Percentiles rank a stretch among this genome's conserved stretches.
Evolutionary conservation across 495 filamentous ascomycete genomes (phyloP).

Genomic region (Bombardia bombarda): DNA sequence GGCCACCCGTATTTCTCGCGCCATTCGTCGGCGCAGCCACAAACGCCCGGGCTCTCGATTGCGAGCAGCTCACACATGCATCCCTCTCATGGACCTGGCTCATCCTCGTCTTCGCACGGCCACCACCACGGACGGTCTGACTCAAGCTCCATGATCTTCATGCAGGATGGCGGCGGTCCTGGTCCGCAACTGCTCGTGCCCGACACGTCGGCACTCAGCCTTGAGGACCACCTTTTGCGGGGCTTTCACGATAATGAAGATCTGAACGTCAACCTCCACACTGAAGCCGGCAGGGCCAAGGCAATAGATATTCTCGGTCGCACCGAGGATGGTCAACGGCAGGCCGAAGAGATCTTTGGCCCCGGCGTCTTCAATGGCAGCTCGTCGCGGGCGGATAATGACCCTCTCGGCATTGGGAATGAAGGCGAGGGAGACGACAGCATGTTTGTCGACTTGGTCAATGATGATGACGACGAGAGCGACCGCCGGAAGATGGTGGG

Average conservation of each 20-base stretch:
- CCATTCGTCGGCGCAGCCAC: conserved; percentile 28
- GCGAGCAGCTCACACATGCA: conserved; percentile 25
- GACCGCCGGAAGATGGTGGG: conserved; percentile 8
- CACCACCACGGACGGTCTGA: conserved; percentile 22
- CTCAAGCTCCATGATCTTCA: conserved; percentile 18
- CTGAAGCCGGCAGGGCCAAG: conserved; percentile 22
- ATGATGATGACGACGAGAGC: conserved; percentile 39
- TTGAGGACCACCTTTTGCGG: conserved; percentile 34
- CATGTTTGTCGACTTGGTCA: conserved; percentile 47
- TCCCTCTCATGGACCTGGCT: conserved; percentile 12
- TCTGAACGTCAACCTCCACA: conserved; percentile 19
- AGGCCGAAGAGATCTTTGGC: conserved; percentile 34
- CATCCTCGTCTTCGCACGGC: conserved; percentile 19
- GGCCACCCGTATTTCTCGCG: conserved; percentile 30
- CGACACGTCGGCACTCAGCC: conserved; percentile 22
- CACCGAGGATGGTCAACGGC: conserved; percentile 30
- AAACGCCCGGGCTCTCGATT: conserved; percentile 28
- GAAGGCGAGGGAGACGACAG: conserved; percentile 39
- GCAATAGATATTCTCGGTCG: conserved; percentile 30
- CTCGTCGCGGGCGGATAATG: conserved; percentile 11
- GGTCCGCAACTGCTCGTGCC: conserved; percentile 25
- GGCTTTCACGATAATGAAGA: conserved; percentile 25
- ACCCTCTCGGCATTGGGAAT: conserved; percentile 26
- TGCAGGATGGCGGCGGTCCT: conserved; percentile 20
- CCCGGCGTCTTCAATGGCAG: conserved; percentile 21